Conservation (phyloP, 139 green algal species). For the Volvox africanus region DNA sequence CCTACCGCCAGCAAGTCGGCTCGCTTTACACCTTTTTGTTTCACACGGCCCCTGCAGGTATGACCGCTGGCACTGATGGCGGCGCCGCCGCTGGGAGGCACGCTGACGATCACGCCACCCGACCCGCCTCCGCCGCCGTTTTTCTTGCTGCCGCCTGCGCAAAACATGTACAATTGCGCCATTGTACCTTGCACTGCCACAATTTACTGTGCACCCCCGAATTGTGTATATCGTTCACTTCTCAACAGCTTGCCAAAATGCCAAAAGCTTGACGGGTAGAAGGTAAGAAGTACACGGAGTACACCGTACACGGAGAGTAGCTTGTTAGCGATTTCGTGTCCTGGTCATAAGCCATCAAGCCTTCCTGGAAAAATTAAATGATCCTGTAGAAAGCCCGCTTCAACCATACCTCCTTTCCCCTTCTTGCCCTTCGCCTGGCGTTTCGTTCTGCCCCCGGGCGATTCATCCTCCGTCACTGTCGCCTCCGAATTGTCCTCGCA, state of each 20-base stretch:
- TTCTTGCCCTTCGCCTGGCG: constrained; percentile 37
- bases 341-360: no score
- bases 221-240: no score
- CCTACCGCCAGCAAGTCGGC: constrained; percentile 54
- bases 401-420: background rate
- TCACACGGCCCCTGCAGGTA: constrained; percentile 83
- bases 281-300: no score
- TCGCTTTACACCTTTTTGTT: constrained; percentile 79
- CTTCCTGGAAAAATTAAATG: no score
- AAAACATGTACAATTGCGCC: no score
- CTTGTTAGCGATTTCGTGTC: no score
- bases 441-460: background rate
- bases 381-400: no score
- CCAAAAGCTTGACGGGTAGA: no score
- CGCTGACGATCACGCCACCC: background rate
- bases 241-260: no score
- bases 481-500: constrained; percentile 18
- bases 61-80: constrained; percentile 82
- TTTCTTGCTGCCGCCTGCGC: background rate
- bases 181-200: no score
- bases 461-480: constrained; percentile 41
- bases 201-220: no score
- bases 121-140: background rate
- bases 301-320: no score
- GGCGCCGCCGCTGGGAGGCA: background rate